These are phyloP conservation scores for Collariella sp. DNA, from an alignment of 495 filamentous ascomycete genomes.

Conservation along the genomic window DNA sequence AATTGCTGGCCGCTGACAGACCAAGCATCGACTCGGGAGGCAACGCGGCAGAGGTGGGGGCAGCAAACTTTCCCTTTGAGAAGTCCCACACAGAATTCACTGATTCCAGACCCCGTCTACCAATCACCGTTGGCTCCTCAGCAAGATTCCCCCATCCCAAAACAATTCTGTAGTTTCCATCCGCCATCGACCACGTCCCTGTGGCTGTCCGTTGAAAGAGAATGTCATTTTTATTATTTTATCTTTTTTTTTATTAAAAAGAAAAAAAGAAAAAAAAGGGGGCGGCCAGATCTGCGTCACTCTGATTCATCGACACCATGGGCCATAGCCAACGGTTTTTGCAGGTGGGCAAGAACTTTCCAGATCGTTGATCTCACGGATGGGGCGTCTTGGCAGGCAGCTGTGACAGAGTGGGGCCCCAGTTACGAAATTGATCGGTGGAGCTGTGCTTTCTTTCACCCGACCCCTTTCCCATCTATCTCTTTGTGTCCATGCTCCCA, in stretches of 20 bases:
- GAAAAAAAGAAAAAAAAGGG: too few species aligned
- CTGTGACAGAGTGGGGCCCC: background rate
- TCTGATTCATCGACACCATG: background rate
- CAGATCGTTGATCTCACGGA: background rate
- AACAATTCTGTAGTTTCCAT: too few species aligned
- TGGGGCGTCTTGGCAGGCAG: background rate
- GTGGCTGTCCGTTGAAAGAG: too few species aligned
- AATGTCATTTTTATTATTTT: too few species aligned
- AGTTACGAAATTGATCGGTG: constrained; percentile 7
- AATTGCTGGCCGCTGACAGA: background rate
- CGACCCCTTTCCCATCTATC: background rate
- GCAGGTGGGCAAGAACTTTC: background rate
- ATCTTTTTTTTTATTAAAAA: too few species aligned
- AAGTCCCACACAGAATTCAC: too few species aligned
- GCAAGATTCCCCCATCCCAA: too few species aligned
- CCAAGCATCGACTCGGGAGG: background rate
- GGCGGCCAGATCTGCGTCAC: background rate
- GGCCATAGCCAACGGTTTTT: background rate
- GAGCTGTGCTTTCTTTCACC: background rate
- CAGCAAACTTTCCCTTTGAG: background rate
- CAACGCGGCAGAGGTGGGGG: background rate
- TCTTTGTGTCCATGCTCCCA: background rate
- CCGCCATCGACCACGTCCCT: too few species aligned
- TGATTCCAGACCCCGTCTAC: too few species aligned
- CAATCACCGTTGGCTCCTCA: too few species aligned